Evolutionary conservation across 2,329 filamentous ascomycete species (phyloP), one percentile per base, ranked within the genome.

Genomic region (Chrysosporium queenslandicum): DNA sequence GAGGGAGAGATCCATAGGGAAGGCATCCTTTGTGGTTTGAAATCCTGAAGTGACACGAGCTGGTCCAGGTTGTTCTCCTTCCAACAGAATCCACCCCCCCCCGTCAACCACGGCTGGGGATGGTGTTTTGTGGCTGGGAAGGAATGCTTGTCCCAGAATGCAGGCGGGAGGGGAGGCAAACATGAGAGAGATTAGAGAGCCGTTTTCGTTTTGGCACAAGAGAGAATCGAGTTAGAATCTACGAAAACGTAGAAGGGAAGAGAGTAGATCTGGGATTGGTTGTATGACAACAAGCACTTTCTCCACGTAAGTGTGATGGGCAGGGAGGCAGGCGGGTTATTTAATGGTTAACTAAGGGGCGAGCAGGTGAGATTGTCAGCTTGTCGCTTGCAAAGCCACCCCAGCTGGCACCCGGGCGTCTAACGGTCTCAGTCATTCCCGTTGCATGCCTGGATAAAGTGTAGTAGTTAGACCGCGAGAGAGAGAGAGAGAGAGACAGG

Each of bases 1-100:
- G 27, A 30, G 27, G 11, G 27, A 39, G 16, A 39, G n/a, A 18
- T 3, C 4, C 14, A 5, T 5, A 12, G 32, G 11, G 32, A 3
- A 34, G 12, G n/a, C 3, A 6, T 7, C 14, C n/a, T 16, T 18
- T 37, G 18, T 45, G 25, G 23, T 11, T 32, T 9, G 2, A 18
- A 3, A 46, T 46, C 25, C 27, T 18, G 46, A 37, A 49, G 47
- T 50, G 36, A 32, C 47, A 50, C 47, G 36, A 50, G 39, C 34
- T 25, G 34, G 45, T 50, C 36, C 36, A 34, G 46, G 46, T 49
- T 49, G 23, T 23, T 46, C 25, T 9, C 12, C 3, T 47, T 25
- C 30, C 23, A 18, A 4, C 9, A n/a, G n/a, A n/a, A n/a, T n/a
- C n/a, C n/a, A n/a, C 27, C n/a, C 42, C 27, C 20, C 39, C 39